A percentile compares a stretch with the other conserved stretches of the same genome.
phyloP scores from a whole-genome alignment of 768 basidiomycete genomes.

The Megacollybia marginata region DNA sequence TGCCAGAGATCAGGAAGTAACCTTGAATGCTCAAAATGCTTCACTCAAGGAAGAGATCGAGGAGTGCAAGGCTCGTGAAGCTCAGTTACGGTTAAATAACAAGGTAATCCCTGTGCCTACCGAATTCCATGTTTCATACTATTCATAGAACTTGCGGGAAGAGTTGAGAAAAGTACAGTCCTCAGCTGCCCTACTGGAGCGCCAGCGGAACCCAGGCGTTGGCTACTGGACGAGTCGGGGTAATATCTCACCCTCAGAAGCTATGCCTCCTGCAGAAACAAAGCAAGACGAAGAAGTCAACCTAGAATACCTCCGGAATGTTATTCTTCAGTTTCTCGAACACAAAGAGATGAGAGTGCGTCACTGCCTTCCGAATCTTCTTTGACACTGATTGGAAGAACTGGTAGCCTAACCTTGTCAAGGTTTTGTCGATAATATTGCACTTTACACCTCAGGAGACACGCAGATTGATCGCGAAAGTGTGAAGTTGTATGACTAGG shows the following conservation, averaged over 20 bases:
- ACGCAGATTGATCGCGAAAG: constrained; percentile 81
- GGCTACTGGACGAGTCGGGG: constrained; percentile 73
- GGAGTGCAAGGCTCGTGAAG: constrained; percentile 63
- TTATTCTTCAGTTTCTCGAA: constrained; percentile 95
- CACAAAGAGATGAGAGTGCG: constrained; percentile 97
- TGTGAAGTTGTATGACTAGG: constrained; percentile 25
- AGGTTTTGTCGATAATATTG: constrained; percentile 86
- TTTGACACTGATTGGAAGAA: constrained; percentile 1
- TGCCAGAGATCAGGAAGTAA: constrained; percentile 32
- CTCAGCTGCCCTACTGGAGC: constrained; percentile 82
- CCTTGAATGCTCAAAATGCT: constrained; percentile 39
- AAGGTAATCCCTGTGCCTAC: constrained; percentile 43
- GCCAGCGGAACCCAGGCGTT: constrained; percentile 87
- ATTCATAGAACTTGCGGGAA: constrained; percentile 75
- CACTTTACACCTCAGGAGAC: constrained; percentile 96
- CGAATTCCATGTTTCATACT: background rate
- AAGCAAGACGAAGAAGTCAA: constrained; percentile 88
- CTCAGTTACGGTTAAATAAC: constrained; percentile 64
- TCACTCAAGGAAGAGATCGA: constrained; percentile 63
- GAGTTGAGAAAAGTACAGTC: constrained; percentile 95
- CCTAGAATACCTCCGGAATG: constrained; percentile 91
- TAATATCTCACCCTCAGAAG: constrained; percentile 33
- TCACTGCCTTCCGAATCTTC: constrained; percentile 3
- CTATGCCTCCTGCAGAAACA: constrained; percentile 28
- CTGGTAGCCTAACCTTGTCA: constrained; percentile 75